These are phyloP conservation scores for Chalciporus piperatoides DNA, from an alignment of 1,284 basidiomycete species.

Conservation along the genomic window DNA sequence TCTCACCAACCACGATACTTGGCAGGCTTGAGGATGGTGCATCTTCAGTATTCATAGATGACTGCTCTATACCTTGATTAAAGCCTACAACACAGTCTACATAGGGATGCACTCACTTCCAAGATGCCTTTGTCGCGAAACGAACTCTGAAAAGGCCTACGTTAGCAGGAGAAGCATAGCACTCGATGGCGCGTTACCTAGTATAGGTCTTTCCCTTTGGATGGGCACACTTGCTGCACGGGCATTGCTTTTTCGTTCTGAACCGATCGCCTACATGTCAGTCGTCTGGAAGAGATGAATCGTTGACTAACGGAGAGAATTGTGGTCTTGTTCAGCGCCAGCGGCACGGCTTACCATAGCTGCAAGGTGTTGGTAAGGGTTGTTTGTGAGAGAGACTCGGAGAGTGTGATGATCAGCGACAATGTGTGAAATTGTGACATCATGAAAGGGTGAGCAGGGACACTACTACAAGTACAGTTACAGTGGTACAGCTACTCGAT, in stretches of 20 bases:
- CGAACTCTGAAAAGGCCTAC: constrained; percentile 13
- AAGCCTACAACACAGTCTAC: not conserved
- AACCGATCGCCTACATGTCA: constrained; percentile 8
- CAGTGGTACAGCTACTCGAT: no score
- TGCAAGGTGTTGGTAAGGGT: not conserved
- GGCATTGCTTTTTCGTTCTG: constrained; percentile 15
- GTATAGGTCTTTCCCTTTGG: constrained; percentile 9
- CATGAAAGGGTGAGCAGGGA: not conserved
- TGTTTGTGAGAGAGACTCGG: not conserved
- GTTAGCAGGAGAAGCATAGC: constrained; percentile 12
- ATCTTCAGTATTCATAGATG: constrained; percentile 9
- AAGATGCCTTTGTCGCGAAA: constrained; percentile 13
- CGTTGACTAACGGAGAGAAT: constrained; percentile 7
- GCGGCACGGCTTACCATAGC: constrained; percentile 11
- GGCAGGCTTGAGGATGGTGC: constrained; percentile 8
- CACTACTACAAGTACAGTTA: not conserved
- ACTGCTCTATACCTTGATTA: constrained; percentile 12
- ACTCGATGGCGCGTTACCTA: constrained; percentile 14
- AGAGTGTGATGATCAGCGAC: not conserved
- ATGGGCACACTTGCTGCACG: constrained; percentile 21
- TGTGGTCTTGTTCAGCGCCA: not conserved
- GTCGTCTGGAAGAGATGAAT: constrained; percentile 1
- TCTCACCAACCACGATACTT: constrained; percentile 18
- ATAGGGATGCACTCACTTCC: constrained; percentile 12
- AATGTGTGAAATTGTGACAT: constrained; percentile 7